A percentile compares a stretch with the other conserved stretches of the same genome.
These are phyloP conservation scores for Fraxinus baroniana DNA, from an alignment of 305 asterid species.

Conservation along the genomic window DNA sequence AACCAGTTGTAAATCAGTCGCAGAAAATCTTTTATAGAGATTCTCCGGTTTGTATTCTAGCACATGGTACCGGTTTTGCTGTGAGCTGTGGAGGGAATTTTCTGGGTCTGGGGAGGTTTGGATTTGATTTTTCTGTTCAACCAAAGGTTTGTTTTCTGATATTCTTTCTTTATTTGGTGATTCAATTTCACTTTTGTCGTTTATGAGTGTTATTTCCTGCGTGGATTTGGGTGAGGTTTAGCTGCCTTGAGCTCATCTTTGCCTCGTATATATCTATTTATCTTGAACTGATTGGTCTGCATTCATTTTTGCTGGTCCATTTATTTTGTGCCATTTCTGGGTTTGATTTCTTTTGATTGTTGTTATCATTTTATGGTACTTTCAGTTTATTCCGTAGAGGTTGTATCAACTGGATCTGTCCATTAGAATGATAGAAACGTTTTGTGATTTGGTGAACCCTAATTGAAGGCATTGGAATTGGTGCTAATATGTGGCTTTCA, in stretches of 20 bases:
- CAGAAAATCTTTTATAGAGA: not conserved
- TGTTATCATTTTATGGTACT: constrained; percentile 26
- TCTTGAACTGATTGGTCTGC: constrained; percentile 33
- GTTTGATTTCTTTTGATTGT: constrained; percentile 17
- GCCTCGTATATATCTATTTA: constrained; percentile 11
- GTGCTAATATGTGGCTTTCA: not conserved
- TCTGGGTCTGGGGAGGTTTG: constrained; percentile 22
- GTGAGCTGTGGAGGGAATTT: constrained; percentile 19
- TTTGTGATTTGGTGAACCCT: constrained; percentile 37
- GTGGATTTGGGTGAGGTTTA: constrained; percentile 16
- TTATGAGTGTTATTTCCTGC: not conserved
- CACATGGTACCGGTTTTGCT: constrained; percentile 18
- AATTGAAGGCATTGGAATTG: constrained; percentile 28
- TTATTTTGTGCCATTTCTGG: constrained; percentile 26
- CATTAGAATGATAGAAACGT: constrained; percentile 14
- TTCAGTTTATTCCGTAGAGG: constrained; percentile 23
- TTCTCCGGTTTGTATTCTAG: not conserved
- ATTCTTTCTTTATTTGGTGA: constrained; percentile 1
- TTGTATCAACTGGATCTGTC: constrained; percentile 20
- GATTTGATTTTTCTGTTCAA: constrained; percentile 37
- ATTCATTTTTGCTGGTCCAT: constrained; percentile 26
- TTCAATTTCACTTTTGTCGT: not conserved
- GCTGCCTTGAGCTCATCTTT: constrained; percentile 40
- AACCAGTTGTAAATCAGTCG: not conserved
- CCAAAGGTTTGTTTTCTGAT: constrained; percentile 25